Conservation (phyloP, 1,284 basidiomycete genomes). For the Paramarasmius palmivorus region DNA sequence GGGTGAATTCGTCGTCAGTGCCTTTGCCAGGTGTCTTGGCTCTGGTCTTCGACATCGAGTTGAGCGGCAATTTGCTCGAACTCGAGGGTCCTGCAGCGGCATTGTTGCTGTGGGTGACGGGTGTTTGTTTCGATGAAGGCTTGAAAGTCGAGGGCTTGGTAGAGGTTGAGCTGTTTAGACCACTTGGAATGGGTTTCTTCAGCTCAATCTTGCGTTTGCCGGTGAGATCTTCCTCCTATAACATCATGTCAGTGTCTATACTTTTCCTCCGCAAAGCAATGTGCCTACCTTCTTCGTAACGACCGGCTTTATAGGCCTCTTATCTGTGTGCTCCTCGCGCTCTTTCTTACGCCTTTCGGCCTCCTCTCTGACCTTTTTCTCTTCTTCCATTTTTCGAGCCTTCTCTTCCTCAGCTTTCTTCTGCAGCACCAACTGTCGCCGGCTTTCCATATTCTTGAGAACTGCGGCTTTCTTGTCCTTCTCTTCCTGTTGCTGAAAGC, state of each 20-base stretch:
- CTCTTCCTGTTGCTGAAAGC: slow-evolving; percentile 79
- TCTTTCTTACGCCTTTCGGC: slow-evolving; percentile 71
- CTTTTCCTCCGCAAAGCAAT: no score
- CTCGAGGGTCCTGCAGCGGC: slow-evolving; percentile 15
- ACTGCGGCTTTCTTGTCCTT: slow-evolving; percentile 75
- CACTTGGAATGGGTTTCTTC: slow-evolving; percentile 41
- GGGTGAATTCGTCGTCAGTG: slow-evolving; percentile 48
- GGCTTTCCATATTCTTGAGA: slow-evolving; percentile 77
- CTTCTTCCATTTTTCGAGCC: slow-evolving; percentile 58
- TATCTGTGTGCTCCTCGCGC: slow-evolving; percentile 72
- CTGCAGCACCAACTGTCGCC: slow-evolving; percentile 69
- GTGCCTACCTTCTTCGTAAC: slow-evolving; percentile 55
- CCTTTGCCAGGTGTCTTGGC: slow-evolving; percentile 37
- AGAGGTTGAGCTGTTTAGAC: slow-evolving; percentile 5
- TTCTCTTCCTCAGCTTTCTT: slow-evolving; percentile 82
- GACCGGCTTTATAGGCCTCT: slow-evolving; percentile 47
- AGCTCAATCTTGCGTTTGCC: slow-evolving; percentile 65
- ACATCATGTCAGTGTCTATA: no score
- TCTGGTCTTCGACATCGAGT: slow-evolving; percentile 39
- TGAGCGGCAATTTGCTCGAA: background rate
- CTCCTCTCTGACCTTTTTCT: slow-evolving; percentile 71
- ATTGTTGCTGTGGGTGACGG: slow-evolving; percentile 19
- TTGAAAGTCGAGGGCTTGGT: slow-evolving; percentile 56
- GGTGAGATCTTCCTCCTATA: slow-evolving; percentile 60
- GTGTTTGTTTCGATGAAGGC: slow-evolving; percentile 32